These are phyloP conservation scores for Solanum phureja DNA, from an alignment of 257 asterid genomes.

Conservation along the genomic window DNA sequence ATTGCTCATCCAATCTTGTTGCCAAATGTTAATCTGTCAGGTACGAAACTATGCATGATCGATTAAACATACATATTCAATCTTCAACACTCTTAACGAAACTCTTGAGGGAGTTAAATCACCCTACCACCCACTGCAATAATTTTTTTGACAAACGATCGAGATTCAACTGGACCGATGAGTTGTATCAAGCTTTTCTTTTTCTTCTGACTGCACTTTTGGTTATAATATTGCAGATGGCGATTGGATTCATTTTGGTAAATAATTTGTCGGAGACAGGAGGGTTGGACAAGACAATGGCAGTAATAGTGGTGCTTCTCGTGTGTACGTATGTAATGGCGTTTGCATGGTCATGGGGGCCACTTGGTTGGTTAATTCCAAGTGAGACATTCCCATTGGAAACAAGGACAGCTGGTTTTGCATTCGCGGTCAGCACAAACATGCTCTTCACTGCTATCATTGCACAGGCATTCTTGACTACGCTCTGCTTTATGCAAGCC, in stretches of 20 bases:
- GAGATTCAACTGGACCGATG: not conserved
- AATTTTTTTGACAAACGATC: not conserved
- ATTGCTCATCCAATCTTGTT: conserved; percentile 8
- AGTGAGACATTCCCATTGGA: conserved; percentile 66
- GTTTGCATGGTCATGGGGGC: conserved; percentile 91
- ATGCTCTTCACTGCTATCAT: conserved; percentile 26
- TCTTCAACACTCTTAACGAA: not conserved
- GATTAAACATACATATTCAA: not conserved
- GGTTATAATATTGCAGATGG: conserved; percentile 23
- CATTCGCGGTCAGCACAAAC: conserved; percentile 55
- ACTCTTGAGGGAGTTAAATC: not conserved
- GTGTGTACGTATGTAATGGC: conserved; percentile 62
- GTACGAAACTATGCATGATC: not conserved
- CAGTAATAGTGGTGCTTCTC: conserved; percentile 34
- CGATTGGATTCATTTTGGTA: conserved; percentile 36
- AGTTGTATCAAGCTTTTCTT: not conserved
- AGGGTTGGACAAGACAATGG: conserved; percentile 15
- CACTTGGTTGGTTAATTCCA: conserved; percentile 69
- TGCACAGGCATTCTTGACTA: conserved; percentile 26
- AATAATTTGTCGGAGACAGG: conserved; percentile 28
- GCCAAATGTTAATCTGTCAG: conserved; percentile 10
- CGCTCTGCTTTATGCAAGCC: conserved; percentile 26
- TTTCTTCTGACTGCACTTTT: not conserved
- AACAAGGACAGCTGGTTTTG: conserved; percentile 61
- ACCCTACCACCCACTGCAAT: not conserved